Conservation (phyloP, 148 eudicot genomes). For the Vaccinium corymbosum region DNA sequence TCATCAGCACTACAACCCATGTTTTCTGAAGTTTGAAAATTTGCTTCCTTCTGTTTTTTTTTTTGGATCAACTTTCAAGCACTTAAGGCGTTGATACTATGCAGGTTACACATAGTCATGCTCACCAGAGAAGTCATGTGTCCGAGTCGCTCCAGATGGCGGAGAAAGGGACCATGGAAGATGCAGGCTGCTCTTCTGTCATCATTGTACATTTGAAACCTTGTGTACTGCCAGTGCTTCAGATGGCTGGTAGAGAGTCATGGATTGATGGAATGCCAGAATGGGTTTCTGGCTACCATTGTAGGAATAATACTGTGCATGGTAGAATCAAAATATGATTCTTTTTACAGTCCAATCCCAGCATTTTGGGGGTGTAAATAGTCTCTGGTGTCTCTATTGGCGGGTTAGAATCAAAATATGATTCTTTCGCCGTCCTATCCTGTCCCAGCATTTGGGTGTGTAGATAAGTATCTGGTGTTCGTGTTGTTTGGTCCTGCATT, state of each 20-base stretch:
- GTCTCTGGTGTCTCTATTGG: conserved; percentile 43
- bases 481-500: conserved; percentile 31
- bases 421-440: conserved; percentile 47
- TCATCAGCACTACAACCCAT: not conserved
- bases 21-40: not conserved
- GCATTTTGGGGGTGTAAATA: conserved; percentile 56
- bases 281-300: conserved; percentile 57
- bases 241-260: conserved; percentile 44
- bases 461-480: conserved; percentile 49
- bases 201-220: conserved; percentile 37
- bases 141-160: conserved; percentile 48
- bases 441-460: conserved; percentile 62
- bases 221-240: conserved; percentile 37
- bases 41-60: not conserved
- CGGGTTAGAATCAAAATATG: conserved; percentile 77
- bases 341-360: conserved; percentile 46
- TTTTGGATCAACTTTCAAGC: not conserved
- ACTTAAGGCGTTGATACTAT: conserved; percentile 7
- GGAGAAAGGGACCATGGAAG: conserved; percentile 49
- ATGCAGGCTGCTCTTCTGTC: conserved; percentile 53
- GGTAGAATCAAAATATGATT: conserved; percentile 88
- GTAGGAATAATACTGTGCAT: conserved; percentile 39
- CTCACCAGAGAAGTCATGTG: conserved; percentile 68
- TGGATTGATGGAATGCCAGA: conserved; percentile 46
- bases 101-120: conserved; percentile 76